Conservation (phyloP, 805 yeast genomes). For the Candida golubevii region DNA sequence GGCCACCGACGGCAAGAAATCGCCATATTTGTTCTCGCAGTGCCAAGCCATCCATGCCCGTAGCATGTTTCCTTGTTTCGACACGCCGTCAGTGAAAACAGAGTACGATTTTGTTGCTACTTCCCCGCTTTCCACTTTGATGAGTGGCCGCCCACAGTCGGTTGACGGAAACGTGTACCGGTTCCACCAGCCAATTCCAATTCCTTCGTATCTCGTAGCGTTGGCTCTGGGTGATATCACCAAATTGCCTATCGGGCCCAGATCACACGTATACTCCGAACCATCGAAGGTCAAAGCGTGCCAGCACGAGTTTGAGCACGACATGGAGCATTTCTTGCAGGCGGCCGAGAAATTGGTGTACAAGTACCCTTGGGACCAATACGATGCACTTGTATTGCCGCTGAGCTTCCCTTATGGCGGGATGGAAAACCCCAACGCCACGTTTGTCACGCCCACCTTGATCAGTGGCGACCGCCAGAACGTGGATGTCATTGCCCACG, state of each 20-base stretch:
- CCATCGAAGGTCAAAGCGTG: slow-evolving; percentile 64
- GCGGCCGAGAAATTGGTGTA: slow-evolving; percentile 75
- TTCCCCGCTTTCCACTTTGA: slow-evolving; percentile 66
- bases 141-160: slow-evolving; percentile 55
- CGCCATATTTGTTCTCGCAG: slow-evolving; percentile 79
- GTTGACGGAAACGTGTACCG: slow-evolving; percentile 30
- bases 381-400: slow-evolving; percentile 77
- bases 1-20: slow-evolving; percentile 67
- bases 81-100: slow-evolving; percentile 81
- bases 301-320: slow-evolving; percentile 74
- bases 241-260: slow-evolving; percentile 71
- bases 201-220: slow-evolving; percentile 80
- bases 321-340: slow-evolving; percentile 73
- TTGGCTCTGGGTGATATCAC: slow-evolving; percentile 79
- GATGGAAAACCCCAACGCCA: slow-evolving; percentile 90
- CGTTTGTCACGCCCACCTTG: slow-evolving; percentile 87
- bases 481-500: slow-evolving; percentile 89
- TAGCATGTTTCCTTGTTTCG: slow-evolving; percentile 83
- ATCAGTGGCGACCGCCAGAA: slow-evolving; percentile 81
- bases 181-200: slow-evolving; percentile 74
- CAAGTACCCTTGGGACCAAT: slow-evolving; percentile 80
- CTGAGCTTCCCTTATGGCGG: slow-evolving; percentile 84
- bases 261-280: slow-evolving; percentile 79
- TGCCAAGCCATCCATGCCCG: slow-evolving; percentile 91
- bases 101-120: slow-evolving; percentile 53